These are phyloP conservation scores for Aspergillus novofumigatus DNA, from an alignment of 2,329 filamentous ascomycete species.

Conservation along the genomic window DNA sequence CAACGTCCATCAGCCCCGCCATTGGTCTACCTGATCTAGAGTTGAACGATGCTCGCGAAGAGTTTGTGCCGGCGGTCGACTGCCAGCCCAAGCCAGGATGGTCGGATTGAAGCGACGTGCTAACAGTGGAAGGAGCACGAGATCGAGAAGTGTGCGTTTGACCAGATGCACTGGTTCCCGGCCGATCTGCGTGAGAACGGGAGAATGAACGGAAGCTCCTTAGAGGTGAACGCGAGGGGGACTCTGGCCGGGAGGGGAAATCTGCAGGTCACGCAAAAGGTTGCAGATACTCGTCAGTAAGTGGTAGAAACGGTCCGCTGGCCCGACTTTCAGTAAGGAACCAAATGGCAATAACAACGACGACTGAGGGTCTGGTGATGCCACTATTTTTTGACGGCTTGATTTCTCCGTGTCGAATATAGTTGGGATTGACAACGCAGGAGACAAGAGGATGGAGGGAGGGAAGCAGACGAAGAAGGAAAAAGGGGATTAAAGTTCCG, in stretches of 20 bases:
- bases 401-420: not conserved
- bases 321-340: not conserved
- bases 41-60: slow-evolving; percentile 34
- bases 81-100: slow-evolving; percentile 14
- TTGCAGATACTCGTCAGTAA: slow-evolving; percentile 2
- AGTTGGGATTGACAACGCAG: not conserved
- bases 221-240: slow-evolving; percentile 30
- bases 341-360: not conserved
- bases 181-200: slow-evolving; percentile 23
- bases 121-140: slow-evolving; percentile 23
- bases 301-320: not conserved
- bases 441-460: not conserved
- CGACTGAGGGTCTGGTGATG: not conserved
- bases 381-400: not conserved
- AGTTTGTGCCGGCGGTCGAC: slow-evolving; percentile 24
- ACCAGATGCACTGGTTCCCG: slow-evolving; percentile 26
- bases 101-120: slow-evolving; percentile 17
- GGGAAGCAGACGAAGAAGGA: not conserved
- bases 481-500: slow-evolving; percentile 2
- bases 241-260: slow-evolving; percentile 24
- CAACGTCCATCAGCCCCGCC: slow-evolving; percentile 66
- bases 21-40: slow-evolving; percentile 44
- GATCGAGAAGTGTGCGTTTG: slow-evolving; percentile 22
- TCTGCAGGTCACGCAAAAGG: slow-evolving; percentile 21
- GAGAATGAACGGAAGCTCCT: slow-evolving; percentile 29